Evolutionary conservation across 2,329 filamentous ascomycete genomes (phyloP).

Genomic region (Rutstroemia sydowiana): DNA sequence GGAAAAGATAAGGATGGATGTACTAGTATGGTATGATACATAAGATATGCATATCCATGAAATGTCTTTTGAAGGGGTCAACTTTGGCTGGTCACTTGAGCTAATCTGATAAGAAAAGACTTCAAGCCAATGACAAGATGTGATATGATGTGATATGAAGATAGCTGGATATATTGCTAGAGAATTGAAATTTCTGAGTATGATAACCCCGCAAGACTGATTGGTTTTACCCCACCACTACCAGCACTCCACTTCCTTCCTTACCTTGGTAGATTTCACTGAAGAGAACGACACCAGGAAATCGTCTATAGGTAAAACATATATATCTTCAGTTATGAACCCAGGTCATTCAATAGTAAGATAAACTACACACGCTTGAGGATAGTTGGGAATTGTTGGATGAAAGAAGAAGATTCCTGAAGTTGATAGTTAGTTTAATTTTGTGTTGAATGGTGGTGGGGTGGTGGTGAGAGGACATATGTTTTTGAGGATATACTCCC

Average conservation of each 20-base stretch:
- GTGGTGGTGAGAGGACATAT: neutral
- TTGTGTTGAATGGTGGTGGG: neutral
- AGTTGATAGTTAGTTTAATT: neutral
- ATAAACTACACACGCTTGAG: conserved; percentile 61
- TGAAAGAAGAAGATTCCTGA: conserved; percentile 85
- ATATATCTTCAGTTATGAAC: conserved; percentile 11
- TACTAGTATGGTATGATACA: too few relatives aligned
- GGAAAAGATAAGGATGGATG: neutral
- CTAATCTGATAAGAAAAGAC: neutral
- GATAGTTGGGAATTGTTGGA: conserved; percentile 75
- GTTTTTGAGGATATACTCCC: too few relatives aligned
- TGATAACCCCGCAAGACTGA: neutral
- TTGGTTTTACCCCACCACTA: neutral
- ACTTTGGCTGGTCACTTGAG: too few relatives aligned
- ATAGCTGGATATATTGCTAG: too few relatives aligned
- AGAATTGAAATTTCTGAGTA: too few relatives aligned
- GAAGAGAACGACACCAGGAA: conserved; percentile 82
- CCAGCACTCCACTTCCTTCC: neutral
- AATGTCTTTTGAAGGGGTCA: too few relatives aligned
- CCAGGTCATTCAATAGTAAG: neutral
- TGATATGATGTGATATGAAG: too few relatives aligned
- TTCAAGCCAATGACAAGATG: neutral
- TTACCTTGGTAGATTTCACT: conserved; percentile 93
- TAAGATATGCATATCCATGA: neutral
- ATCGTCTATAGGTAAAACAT: conserved; percentile 42